A percentile compares a stretch with the other conserved stretches of the same genome.
phyloP scores from a whole-genome alignment of 148 eudicot species.

The Agrostemma githago region DNA sequence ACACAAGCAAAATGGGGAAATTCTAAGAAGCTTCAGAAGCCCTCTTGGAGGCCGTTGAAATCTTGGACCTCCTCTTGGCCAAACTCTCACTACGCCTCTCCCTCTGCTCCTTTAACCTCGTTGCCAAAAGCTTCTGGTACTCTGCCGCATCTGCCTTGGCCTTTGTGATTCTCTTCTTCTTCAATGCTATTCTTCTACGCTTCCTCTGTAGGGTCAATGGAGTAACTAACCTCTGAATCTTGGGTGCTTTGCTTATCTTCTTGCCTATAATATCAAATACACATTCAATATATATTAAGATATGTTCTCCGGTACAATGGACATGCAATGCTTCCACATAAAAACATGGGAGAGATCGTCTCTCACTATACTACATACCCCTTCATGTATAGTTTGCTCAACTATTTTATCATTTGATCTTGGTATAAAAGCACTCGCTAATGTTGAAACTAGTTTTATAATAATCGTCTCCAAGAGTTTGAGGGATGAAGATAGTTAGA shows the following conservation, averaged over 20 bases:
- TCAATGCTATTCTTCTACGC: constrained; percentile 75
- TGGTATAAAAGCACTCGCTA: too few species aligned
- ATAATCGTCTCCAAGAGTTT: too few species aligned
- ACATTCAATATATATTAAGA: too few species aligned
- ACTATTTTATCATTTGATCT: too few species aligned
- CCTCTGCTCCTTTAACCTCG: constrained; percentile 45
- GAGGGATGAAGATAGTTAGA: too few species aligned
- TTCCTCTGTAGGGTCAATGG: constrained; percentile 85
- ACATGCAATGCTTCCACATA: too few species aligned
- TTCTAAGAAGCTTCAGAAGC: constrained; percentile 27
- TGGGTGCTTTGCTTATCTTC: constrained; percentile 72
- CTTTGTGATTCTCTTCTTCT: constrained; percentile 71
- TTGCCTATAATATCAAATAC: constrained; percentile 37
- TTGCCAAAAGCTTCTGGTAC: constrained; percentile 43
- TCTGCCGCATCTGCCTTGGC: constrained; percentile 41
- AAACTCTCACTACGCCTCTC: constrained; percentile 43
- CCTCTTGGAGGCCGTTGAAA: constrained; percentile 30
- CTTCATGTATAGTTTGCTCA: too few species aligned
- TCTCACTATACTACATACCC: too few species aligned
- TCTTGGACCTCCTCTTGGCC: constrained; percentile 43
- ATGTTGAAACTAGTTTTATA: too few species aligned
- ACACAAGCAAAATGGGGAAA: too few species aligned
- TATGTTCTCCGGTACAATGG: too few species aligned
- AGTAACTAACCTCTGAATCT: constrained; percentile 78
- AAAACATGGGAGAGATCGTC: too few species aligned